Evolutionary conservation across 2,329 filamentous ascomycete genomes (phyloP).

Genomic region (Rhytidhysteron rufulum): DNA sequence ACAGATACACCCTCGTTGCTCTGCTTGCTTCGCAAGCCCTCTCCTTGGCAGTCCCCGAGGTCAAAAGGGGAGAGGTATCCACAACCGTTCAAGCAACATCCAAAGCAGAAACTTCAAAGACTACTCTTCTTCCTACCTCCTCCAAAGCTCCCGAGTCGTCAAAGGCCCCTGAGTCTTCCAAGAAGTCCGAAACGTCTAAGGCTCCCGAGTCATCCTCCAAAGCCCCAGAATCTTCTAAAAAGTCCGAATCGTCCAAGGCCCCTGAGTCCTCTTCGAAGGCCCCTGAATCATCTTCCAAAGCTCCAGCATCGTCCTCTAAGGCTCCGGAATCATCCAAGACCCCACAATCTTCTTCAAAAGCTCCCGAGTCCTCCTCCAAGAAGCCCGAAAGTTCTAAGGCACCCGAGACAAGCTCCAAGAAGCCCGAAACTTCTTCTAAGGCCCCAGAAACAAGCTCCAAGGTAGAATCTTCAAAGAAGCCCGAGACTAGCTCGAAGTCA

Average conservation of each 20-base stretch:
- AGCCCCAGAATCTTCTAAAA: not conserved
- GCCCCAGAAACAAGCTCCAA: too few relatives aligned
- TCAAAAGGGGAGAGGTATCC: not conserved
- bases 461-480: too few relatives aligned
- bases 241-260: not conserved
- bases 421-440: too few relatives aligned
- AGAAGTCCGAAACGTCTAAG: not conserved
- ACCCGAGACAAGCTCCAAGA: too few relatives aligned
- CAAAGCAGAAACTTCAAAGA: not conserved
- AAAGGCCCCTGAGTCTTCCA: not conserved
- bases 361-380: not conserved
- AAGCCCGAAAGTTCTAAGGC: too few relatives aligned
- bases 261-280: not conserved
- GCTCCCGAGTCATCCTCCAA: not conserved
- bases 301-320: not conserved
- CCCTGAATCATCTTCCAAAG: not conserved
- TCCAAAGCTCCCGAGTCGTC: not conserved
- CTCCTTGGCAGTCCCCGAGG: not conserved
- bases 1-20: not conserved
- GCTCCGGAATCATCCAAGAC: not conserved
- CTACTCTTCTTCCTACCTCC: not conserved
- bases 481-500: too few relatives aligned
- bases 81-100: too few relatives aligned
- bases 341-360: not conserved
- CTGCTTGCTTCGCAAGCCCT: constrained; percentile 1